Conservation (phyloP, 1,284 basidiomycete species). For the Cutaneotrichosporon cutaneum region DNA sequence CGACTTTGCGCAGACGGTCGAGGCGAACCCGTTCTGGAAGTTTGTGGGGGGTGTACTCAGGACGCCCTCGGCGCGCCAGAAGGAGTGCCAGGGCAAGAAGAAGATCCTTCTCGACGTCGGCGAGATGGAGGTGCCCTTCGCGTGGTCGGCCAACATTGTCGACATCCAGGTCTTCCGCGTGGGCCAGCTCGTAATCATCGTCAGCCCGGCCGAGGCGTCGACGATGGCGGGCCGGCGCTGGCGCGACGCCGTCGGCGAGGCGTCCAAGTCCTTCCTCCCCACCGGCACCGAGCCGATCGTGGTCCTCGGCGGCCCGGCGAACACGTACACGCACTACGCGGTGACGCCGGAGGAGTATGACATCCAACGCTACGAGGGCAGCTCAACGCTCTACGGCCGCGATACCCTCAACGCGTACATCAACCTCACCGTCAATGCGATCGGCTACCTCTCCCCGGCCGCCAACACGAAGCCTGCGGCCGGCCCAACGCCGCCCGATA, state of each 20-base stretch:
- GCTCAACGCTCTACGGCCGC: conserved; percentile 21
- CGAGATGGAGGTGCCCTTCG: conserved; percentile 19
- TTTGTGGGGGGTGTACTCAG: conserved; percentile 5
- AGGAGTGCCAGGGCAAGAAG: conserved; percentile 21
- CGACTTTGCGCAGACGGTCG: conserved; percentile 14
- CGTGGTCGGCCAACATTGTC: conserved; percentile 21
- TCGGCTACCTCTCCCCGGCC: conserved; percentile 10
- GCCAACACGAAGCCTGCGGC: not conserved
- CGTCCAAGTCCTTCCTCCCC: not conserved
- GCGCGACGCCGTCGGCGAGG: conserved; percentile 14
- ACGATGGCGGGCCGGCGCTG: conserved; percentile 22
- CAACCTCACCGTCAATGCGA: conserved; percentile 16
- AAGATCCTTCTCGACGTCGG: conserved; percentile 22
- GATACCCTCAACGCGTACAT: conserved; percentile 20
- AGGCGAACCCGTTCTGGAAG: conserved; percentile 21
- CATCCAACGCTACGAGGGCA: conserved; percentile 25
- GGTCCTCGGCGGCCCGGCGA: conserved; percentile 23
- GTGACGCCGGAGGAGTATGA: conserved; percentile 22
- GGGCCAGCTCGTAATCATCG: conserved; percentile 24
- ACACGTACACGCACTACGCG: conserved; percentile 19
- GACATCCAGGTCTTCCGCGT: conserved; percentile 20
- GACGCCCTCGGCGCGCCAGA: conserved; percentile 8
- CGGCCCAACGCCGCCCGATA: conserved; percentile 12
- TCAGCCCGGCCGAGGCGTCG: conserved; percentile 18
- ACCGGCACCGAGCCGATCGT: conserved; percentile 15